These are phyloP conservation scores for Chimonanthus salicifolius DNA, from an alignment of 164 flowering plant genomes.

Conservation along the genomic window DNA sequence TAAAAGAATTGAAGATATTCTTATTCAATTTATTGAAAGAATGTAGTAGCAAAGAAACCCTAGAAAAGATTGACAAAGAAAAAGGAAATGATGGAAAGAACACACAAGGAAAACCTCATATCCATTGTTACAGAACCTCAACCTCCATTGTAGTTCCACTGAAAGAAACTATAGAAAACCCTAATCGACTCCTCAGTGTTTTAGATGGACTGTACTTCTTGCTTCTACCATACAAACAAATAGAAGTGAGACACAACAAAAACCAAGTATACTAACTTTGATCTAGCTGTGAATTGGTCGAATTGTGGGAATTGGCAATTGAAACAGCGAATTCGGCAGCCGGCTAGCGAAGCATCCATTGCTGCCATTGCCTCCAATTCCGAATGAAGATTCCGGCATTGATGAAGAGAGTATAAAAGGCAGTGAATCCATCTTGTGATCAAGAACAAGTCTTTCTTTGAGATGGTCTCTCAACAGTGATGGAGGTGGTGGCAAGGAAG, in stretches of 20 bases:
- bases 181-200: no score
- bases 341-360: not conserved
- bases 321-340: conserved; percentile 1
- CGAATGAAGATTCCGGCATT: not conserved
- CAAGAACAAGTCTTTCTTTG: not conserved
- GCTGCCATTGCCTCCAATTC: conserved; percentile 1
- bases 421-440: not conserved
- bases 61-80: no score
- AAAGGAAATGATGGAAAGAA: no score
- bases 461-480: not conserved
- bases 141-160: no score
- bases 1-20: no score
- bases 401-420: conserved; percentile 1
- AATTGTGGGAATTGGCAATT: conserved; percentile 7
- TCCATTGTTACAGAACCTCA: no score
- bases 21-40: no score
- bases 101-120: no score
- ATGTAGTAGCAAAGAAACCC: no score
- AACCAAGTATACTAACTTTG: not conserved
- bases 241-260: not conserved
- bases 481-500: not conserved
- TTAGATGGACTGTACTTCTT: no score
- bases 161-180: no score
- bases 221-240: no score
- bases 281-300: conserved; percentile 9